These are phyloP conservation scores for Marvania coccoides DNA, from an alignment of 139 green algal genomes.

Conservation along the genomic window DNA sequence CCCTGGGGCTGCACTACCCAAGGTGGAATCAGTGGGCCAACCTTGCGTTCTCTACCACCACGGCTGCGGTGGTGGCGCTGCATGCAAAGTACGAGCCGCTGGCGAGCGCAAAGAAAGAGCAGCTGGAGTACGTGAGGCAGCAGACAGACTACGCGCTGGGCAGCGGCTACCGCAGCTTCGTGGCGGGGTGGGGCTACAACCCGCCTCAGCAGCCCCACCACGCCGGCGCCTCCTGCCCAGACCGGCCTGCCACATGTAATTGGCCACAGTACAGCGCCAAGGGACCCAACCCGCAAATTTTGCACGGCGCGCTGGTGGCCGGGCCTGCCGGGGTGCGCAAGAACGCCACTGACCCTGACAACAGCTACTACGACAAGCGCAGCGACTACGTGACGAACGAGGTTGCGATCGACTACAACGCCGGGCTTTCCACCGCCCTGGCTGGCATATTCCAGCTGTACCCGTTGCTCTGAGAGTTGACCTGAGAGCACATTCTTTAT, in stretches of 20 bases:
- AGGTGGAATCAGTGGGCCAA: constrained; percentile 2
- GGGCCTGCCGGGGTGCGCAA: constrained; percentile 4
- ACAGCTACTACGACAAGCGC: constrained; percentile 23
- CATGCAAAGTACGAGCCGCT: constrained; percentile 1
- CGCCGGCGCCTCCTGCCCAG: constrained; percentile 36
- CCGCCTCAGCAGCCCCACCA: constrained; percentile 33
- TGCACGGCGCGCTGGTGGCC: constrained; percentile 34
- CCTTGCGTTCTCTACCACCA: constrained; percentile 1
- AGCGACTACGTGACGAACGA: constrained; percentile 34
- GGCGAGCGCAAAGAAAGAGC: background rate
- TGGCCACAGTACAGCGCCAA: constrained; percentile 26
- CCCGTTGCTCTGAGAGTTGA: background rate
- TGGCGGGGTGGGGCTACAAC: constrained; percentile 37
- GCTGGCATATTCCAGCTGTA: background rate
- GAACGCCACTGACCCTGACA: constrained; percentile 1
- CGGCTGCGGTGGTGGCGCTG: background rate
- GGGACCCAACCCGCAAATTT: constrained; percentile 17
- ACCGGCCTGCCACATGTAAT: constrained; percentile 29
- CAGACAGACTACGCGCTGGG: constrained; percentile 30
- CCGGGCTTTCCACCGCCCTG: constrained; percentile 22
- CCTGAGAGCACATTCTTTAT: background rate
- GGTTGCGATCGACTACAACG: constrained; percentile 29
- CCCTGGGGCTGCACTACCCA: constrained; percentile 1
- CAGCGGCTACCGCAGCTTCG: constrained; percentile 19
- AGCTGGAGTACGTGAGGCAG: background rate